Base-by-base conservation (phyloP, 305 asterid species). In the Lippia alba region DNA sequence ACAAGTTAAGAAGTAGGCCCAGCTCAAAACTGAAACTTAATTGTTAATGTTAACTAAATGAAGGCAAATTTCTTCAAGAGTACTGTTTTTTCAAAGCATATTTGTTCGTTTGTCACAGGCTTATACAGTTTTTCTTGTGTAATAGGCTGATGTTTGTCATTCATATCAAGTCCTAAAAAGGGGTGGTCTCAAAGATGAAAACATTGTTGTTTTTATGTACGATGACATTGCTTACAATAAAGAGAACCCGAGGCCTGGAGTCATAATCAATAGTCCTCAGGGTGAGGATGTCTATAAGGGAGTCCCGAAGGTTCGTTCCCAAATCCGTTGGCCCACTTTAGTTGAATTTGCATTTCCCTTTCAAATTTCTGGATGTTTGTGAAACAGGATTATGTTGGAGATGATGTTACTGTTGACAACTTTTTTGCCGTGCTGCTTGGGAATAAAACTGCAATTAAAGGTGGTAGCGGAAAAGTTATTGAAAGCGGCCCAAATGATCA, bases 141-240 rank as follows among this genome's bases (percentile, higher is more conserved):
- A 39, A 63, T 66, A 92, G 98, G 99, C 99, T 41, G 99, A 94
- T 81, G 87, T 94, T 4, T 94, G 99, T 69, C 99, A 92, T 81
- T 96, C 99, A 8, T 94, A 92, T 76, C 98, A 94, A 85, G 74
- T 89, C 60, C 80, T 94, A 55, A 94, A 84, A 78, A 82, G 64
- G 64, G 97, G 98, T 30, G 99, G 99, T 69, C 86, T 94, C 56
- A 91, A 87, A 66, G 99, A 94, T 71, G 99, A 94, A 78, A 86
- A 94, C 68, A 94, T 94, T 70, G 73, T 94, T 66, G 97, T 94
- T 56, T 87, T 94, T 63, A 94, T 91, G 99, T 94, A 88, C 16
- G 98, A 94, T 79, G 99, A 94, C 78, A 90, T 94, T 85, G 99
- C 99, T n/a, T 19, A 84, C 75, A 75, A 86, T 74, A 70, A 57